phyloP scores from a whole-genome alignment of 1,284 basidiomycete genomes.

The Pseudozyma sp. region DNA sequence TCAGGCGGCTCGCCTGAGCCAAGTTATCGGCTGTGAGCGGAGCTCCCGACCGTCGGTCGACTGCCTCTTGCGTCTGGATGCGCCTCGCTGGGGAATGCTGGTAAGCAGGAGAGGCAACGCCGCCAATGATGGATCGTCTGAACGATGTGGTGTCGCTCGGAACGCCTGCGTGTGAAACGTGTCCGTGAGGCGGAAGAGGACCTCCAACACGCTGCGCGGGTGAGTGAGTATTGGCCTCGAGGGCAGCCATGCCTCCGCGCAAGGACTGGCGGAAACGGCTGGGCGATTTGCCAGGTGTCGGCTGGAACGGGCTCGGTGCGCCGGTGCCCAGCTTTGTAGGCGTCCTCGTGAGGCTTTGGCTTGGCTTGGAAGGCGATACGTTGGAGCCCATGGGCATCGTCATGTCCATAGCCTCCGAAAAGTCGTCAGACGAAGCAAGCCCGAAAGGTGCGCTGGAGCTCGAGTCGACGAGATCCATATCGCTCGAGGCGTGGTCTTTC shows the following conservation, averaged over 20 bases:
- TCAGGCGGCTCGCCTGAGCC: constrained; percentile 24
- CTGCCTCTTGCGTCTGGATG: constrained; percentile 25
- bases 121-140: constrained; percentile 60
- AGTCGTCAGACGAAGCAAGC: constrained; percentile 29
- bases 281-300: constrained; percentile 36
- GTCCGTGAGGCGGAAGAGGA: constrained; percentile 20
- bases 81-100: constrained; percentile 55
- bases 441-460: constrained; percentile 23
- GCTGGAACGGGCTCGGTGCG: constrained; percentile 42
- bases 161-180: constrained; percentile 7
- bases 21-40: constrained; percentile 44
- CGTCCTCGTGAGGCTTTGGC: constrained; percentile 12
- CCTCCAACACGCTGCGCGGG: constrained; percentile 45
- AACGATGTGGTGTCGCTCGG: constrained; percentile 43
- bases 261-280: constrained; percentile 49
- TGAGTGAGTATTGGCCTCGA: constrained; percentile 29
- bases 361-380: constrained; percentile 35
- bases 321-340: constrained; percentile 20
- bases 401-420: constrained; percentile 56
- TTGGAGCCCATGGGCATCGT: constrained; percentile 44
- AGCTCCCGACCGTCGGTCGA: constrained; percentile 11
- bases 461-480: constrained; percentile 45
- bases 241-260: constrained; percentile 44
- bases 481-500: constrained; percentile 44
- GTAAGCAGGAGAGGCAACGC: constrained; percentile 52